Percentiles rank a stretch among this genome's conserved stretches.
Conservation (phyloP, 257 asterid genomes). For the Avicennia marina region DNA sequence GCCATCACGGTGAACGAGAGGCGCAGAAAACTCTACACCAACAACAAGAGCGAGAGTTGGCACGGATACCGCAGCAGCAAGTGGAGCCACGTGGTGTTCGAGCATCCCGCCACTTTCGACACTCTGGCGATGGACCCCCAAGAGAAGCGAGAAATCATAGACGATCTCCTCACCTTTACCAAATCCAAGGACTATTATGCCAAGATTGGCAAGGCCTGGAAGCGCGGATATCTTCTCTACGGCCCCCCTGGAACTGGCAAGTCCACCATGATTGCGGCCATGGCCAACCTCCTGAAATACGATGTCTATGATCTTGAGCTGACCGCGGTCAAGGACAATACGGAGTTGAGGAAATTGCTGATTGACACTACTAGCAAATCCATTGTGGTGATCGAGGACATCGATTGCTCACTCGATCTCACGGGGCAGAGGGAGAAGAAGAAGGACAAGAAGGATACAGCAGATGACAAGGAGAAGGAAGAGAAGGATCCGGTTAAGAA, state of each 20-base stretch:
- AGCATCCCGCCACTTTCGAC: conserved; percentile 46
- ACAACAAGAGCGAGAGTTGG: conserved; percentile 33
- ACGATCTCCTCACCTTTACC: conserved; percentile 38
- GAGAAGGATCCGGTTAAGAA: conserved; percentile 13
- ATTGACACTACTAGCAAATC: conserved; percentile 45
- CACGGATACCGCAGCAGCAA: conserved; percentile 16
- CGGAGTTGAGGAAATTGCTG: conserved; percentile 39
- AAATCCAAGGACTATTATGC: conserved; percentile 45
- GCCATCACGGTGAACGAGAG: conserved; percentile 39
- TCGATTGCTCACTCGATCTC: conserved; percentile 46
- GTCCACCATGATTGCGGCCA: conserved; percentile 58
- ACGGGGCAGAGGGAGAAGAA: conserved; percentile 46
- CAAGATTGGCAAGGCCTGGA: conserved; percentile 66
- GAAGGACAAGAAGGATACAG: background rate
- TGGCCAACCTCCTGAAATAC: conserved; percentile 44
- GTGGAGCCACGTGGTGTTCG: conserved; percentile 54
- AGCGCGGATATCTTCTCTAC: conserved; percentile 43
- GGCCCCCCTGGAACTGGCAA: conserved; percentile 54
- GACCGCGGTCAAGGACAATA: conserved; percentile 45
- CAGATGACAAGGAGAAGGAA: conserved; percentile 3
- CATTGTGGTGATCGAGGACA: conserved; percentile 49
- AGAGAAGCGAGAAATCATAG: conserved; percentile 36
- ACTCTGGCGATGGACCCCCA: conserved; percentile 53
- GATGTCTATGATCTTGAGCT: conserved; percentile 47
- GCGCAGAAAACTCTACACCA: conserved; percentile 43